These are phyloP conservation scores for Blepharisma undulans DNA, from an alignment of 169 alveolate species.

Conservation along the genomic window DNA sequence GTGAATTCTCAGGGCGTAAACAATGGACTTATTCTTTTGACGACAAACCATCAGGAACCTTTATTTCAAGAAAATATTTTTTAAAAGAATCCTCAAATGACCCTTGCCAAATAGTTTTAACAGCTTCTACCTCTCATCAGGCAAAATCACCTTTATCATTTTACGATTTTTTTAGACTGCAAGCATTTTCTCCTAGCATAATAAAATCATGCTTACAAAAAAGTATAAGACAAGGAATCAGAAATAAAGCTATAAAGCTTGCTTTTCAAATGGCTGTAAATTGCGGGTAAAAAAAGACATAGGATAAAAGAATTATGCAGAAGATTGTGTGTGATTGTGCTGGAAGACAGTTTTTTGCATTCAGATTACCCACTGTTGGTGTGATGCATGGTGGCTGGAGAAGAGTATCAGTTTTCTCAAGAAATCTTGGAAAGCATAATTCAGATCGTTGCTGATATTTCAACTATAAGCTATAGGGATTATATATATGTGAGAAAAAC, in stretches of 20 bases:
- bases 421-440: background rate
- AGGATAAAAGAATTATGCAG: conserved; percentile 1
- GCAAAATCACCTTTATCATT: background rate
- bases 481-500: background rate
- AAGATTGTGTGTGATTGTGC: conserved; percentile 23
- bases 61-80: background rate
- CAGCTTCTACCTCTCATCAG: background rate
- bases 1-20: background rate
- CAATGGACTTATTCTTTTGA: background rate
- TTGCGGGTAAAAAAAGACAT: background rate
- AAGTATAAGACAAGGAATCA: background rate
- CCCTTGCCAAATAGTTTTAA: conserved; percentile 15
- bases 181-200: background rate
- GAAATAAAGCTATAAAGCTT: background rate
- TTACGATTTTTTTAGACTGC: background rate
- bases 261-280: background rate
- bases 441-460: conserved; percentile 1
- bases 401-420: background rate
- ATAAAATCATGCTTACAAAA: conserved; percentile 11
- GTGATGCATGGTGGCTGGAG: conserved; percentile 17
- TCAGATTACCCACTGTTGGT: background rate
- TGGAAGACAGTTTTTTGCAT: conserved; percentile 33
- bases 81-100: background rate
- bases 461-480: background rate
- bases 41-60: background rate